Evolutionary conservation across 768 basidiomycete species (phyloP).

Genomic region (Hygrocybe coccinea): DNA sequence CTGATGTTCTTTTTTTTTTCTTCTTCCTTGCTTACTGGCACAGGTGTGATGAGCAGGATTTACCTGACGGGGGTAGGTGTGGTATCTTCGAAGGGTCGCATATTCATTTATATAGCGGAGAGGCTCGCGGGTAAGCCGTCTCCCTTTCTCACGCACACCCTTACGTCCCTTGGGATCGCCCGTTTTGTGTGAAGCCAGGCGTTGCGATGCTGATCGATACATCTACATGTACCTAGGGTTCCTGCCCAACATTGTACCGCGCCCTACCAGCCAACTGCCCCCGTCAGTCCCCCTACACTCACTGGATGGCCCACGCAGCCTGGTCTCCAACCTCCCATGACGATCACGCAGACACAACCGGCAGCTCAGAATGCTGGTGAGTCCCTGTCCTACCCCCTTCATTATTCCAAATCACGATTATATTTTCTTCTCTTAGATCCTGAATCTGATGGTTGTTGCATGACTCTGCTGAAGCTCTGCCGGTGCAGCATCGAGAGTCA

Average conservation of each 20-base stretch:
- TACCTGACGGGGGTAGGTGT: constrained; percentile 6
- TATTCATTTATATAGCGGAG: constrained; percentile 7
- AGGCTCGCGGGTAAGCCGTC: constrained; percentile 5
- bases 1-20: background rate
- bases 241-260: constrained; percentile 7
- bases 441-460: background rate
- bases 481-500: background rate
- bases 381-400: background rate
- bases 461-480: background rate
- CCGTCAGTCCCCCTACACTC: background rate
- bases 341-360: background rate
- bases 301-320: background rate
- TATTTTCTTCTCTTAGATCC: background rate
- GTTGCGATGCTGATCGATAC: background rate
- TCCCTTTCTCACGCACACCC: no score
- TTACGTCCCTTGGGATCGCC: no score
- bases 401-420: background rate
- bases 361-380: background rate
- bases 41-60: constrained; percentile 7
- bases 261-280: constrained; percentile 2
- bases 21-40: background rate
- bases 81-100: constrained; percentile 5
- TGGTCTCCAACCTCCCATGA: constrained; percentile 2
- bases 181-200: background rate
- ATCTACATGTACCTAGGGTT: background rate